phyloP scores from a whole-genome alignment of 345 rosid genomes.

The Rhodamnia argentea region DNA sequence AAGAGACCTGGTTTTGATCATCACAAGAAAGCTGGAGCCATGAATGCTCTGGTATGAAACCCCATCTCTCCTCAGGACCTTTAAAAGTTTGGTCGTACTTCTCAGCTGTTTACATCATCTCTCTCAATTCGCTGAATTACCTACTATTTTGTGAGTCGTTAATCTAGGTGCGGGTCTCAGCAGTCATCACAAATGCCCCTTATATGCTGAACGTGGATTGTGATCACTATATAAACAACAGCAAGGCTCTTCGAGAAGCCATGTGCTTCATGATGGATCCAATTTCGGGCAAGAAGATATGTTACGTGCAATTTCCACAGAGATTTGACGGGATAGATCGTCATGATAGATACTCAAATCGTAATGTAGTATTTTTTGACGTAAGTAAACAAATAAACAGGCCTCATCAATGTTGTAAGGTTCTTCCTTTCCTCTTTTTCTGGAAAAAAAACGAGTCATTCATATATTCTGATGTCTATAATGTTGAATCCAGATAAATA shows the following conservation, averaged over 20 bases:
- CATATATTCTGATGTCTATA: not conserved
- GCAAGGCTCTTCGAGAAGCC: conserved; percentile 75
- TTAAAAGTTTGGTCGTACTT: not conserved
- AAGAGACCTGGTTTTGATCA: conserved; percentile 93
- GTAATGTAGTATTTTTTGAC: conserved; percentile 75
- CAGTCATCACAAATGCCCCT: conserved; percentile 70
- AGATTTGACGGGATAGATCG: conserved; percentile 78
- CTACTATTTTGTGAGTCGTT: not conserved
- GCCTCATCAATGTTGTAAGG: not conserved
- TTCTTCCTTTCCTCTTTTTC: not conserved
- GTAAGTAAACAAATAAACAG: conserved; percentile 21
- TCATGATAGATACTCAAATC: conserved; percentile 70
- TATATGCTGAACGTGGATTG: conserved; percentile 73
- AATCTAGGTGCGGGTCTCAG: conserved; percentile 57
- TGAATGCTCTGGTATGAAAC: conserved; percentile 66
- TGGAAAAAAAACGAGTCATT: not conserved
- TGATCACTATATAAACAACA: conserved; percentile 80
- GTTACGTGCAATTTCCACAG: conserved; percentile 84
- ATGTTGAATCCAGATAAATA: conserved; percentile 52
- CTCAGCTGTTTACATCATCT: not conserved
- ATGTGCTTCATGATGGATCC: conserved; percentile 95
- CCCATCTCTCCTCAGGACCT: not conserved
- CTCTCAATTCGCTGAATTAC: not conserved
- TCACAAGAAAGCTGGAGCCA: conserved; percentile 94
- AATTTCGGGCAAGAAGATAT: conserved; percentile 58